Base-by-base conservation (phyloP, 371 early-diverging fungal species). In the Dipsacomyces acuminosporus region DNA sequence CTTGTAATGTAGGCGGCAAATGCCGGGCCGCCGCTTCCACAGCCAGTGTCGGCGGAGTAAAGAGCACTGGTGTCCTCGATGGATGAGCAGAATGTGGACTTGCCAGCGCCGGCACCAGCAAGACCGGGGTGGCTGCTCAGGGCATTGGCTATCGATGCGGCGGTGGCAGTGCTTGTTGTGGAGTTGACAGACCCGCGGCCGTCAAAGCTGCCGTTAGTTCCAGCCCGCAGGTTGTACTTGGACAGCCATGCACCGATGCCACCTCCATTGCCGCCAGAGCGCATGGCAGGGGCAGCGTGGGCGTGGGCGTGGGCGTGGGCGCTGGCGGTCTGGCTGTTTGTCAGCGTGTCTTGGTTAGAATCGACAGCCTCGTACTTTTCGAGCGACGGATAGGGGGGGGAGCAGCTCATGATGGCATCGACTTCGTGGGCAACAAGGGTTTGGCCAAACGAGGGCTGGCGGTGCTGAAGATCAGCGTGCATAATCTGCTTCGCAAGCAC, bases 241-340 rank as follows among this genome's bases (percentile, higher is more conserved):
- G 63, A 58, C 33, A 67, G 59, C 64, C 69, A 67, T 17, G 69
- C 63, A 20, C 69, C 54, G 20, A 67, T 54, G 1, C 43, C n/a
- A n/a, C n/a, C n/a, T n/a, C n/a, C 56, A 20, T 51, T 38, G 48
- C 45, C 35, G 48, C 43, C 51, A 17, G 42, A 41, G 30, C 43
- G 30, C n/a, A n/a, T n/a, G n/a, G n/a, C n/a, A n/a, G n/a, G n/a
- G n/a, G n/a, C n/a, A n/a, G n/a, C n/a, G n/a, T n/a, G n/a, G n/a
- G n/a, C n/a, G n/a, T n/a, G n/a, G n/a, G n/a, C n/a, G n/a, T n/a
- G n/a, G n/a, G n/a, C n/a, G n/a, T n/a, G n/a, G n/a, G n/a, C n/a
- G n/a, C n/a, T n/a, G n/a, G n/a, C n/a, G n/a, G n/a, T n/a, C n/a
- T n/a, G n/a, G n/a, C n/a, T n/a, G n/a, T n/a, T n/a, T n/a, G n/a